Evolutionary conservation across 305 asterid species (phyloP).

Genomic region (Fraxinus baroniana): DNA sequence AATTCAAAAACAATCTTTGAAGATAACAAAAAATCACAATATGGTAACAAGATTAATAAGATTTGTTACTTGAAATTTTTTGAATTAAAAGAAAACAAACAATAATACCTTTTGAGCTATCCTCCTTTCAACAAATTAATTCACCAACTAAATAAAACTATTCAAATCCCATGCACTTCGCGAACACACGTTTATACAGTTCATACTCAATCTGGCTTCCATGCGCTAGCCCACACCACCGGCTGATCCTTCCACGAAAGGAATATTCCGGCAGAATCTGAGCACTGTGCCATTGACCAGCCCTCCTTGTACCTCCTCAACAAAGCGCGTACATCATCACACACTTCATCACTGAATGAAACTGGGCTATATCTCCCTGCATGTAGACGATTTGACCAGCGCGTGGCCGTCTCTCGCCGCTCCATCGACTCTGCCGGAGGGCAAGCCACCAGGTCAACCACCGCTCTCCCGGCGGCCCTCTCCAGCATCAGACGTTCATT

Average conservation of each 20-base stretch:
- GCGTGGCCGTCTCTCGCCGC: constrained; percentile 75
- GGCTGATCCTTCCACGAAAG: constrained; percentile 92
- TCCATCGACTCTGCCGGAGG: constrained; percentile 65
- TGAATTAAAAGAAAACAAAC: constrained; percentile 5
- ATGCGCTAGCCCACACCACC: constrained; percentile 99
- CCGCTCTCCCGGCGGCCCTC: constrained; percentile 79
- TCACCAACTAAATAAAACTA: constrained; percentile 23
- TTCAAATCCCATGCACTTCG: constrained; percentile 37
- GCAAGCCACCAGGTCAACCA: constrained; percentile 83
- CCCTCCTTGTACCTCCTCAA: constrained; percentile 93
- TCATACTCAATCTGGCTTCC: constrained; percentile 60
- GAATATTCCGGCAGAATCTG: constrained; percentile 89
- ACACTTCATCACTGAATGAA: constrained; percentile 71
- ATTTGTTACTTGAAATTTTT: constrained; percentile 44
- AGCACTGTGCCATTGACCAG: constrained; percentile 75
- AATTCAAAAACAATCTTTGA: background rate
- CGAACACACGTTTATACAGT: constrained; percentile 34
- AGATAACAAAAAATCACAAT: constrained; percentile 15
- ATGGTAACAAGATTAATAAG: constrained; percentile 30
- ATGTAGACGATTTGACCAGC: constrained; percentile 76
- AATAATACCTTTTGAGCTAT: constrained; percentile 32
- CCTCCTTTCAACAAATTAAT: constrained; percentile 21
- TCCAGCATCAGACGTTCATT: constrained; percentile 93
- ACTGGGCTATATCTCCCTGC: constrained; percentile 55
- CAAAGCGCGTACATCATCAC: constrained; percentile 91